Conservation (phyloP, 2,329 filamentous ascomycete genomes). For the Immersiporthe knoxdaviesiana region DNA sequence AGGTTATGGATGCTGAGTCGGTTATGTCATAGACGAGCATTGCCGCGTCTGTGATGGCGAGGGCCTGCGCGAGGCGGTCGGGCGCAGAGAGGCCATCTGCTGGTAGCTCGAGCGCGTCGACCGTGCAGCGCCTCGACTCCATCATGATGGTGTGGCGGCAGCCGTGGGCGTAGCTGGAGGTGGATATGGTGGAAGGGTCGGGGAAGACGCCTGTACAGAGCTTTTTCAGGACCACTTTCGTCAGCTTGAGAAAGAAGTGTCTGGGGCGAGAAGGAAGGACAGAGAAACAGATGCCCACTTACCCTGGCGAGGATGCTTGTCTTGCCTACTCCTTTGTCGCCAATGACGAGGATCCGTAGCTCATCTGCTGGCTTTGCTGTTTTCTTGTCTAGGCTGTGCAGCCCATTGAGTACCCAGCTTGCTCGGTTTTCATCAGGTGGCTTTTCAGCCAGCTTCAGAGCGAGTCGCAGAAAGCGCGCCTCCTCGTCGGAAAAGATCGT, state of each 20-base stretch:
- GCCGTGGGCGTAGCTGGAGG: slow-evolving; percentile 33
- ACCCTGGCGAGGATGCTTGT: slow-evolving; percentile 46
- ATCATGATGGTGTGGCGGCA: slow-evolving; percentile 42
- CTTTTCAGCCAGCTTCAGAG: slow-evolving; percentile 45
- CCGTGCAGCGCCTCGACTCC: slow-evolving; percentile 38
- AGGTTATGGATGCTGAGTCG: slow-evolving; percentile 35
- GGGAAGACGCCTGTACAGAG: slow-evolving; percentile 39
- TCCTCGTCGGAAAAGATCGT: slow-evolving; percentile 46
- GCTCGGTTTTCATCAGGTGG: slow-evolving; percentile 32
- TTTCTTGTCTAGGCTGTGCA: slow-evolving; percentile 19
- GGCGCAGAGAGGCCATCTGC: slow-evolving; percentile 39
- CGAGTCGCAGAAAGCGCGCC: slow-evolving; percentile 44
- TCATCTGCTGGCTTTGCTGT: slow-evolving; percentile 38
- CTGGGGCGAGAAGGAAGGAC: too few species aligned
- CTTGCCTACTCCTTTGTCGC: slow-evolving; percentile 46
- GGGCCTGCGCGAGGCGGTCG: slow-evolving; percentile 42
- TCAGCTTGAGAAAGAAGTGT: too few species aligned
- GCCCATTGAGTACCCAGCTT: slow-evolving; percentile 18
- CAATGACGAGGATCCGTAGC: slow-evolving; percentile 45
- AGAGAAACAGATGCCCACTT: too few species aligned
- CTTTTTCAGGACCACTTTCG: slow-evolving; percentile 30
- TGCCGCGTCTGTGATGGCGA: slow-evolving; percentile 46
- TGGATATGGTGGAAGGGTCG: slow-evolving; percentile 32
- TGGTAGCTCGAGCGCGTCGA: slow-evolving; percentile 45
- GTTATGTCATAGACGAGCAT: slow-evolving; percentile 42